phyloP scores from a whole-genome alignment of 805 yeast species.

The Helenozyma rhizophorensis region DNA sequence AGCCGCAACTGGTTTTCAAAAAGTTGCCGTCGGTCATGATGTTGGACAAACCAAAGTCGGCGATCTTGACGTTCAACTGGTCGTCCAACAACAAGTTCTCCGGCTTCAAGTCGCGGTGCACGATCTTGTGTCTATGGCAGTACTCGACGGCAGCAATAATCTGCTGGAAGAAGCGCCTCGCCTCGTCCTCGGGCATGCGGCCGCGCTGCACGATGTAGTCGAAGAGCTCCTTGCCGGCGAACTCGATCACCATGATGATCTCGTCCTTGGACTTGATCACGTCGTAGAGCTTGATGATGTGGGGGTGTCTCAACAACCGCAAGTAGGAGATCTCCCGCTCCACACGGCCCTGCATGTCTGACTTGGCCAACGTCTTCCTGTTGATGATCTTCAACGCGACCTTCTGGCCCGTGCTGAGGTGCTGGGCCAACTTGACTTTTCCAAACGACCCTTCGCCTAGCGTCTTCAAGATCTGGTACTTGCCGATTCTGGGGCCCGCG shows the following conservation, averaged over 20 bases:
- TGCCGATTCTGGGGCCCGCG: slow-evolving; percentile 63
- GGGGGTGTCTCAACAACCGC: slow-evolving; percentile 87
- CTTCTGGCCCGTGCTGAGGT: slow-evolving; percentile 82
- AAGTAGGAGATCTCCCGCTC: slow-evolving; percentile 92
- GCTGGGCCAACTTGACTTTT: slow-evolving; percentile 88
- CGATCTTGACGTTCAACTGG: slow-evolving; percentile 86
- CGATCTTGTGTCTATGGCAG: slow-evolving; percentile 94
- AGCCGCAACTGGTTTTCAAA: slow-evolving; percentile 90
- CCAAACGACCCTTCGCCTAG: slow-evolving; percentile 97
- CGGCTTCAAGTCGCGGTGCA: slow-evolving; percentile 94
- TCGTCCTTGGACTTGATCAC: slow-evolving; percentile 94
- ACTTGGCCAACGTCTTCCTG: slow-evolving; percentile 84
- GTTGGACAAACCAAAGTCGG: slow-evolving; percentile 91
- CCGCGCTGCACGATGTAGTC: slow-evolving; percentile 95
- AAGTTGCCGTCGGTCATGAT: slow-evolving; percentile 98
- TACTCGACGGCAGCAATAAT: slow-evolving; percentile 95
- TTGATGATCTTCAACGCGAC: slow-evolving; percentile 93
- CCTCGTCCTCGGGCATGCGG: slow-evolving; percentile 87
- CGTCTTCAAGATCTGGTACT: slow-evolving; percentile 88
- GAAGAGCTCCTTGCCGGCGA: slow-evolving; percentile 92
- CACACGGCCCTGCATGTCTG: slow-evolving; percentile 95
- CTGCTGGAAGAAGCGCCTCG: slow-evolving; percentile 91
- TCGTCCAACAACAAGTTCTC: slow-evolving; percentile 89
- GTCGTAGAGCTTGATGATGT: slow-evolving; percentile 90
- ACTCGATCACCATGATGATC: slow-evolving; percentile 95